Evolutionary conservation across 768 basidiomycete species (phyloP).

Genomic region (Suillus subluteus): DNA sequence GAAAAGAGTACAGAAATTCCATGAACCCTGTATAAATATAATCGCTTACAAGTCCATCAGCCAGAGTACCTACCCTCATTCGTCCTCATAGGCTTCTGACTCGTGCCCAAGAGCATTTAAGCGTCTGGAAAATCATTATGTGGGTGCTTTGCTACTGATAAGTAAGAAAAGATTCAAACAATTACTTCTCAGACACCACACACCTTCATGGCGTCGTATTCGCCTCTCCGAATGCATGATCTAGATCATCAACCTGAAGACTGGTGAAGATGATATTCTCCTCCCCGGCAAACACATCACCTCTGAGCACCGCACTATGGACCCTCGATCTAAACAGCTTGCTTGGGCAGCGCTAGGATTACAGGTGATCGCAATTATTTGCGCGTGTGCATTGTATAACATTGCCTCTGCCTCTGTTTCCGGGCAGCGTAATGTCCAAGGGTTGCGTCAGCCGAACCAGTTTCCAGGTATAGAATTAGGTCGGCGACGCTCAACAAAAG

Average conservation of each 20-base stretch:
- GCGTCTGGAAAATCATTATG: not conserved
- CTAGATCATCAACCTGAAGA: constrained; percentile 2
- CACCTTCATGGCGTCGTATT: not conserved
- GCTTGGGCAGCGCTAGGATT: not conserved
- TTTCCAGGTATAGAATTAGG: not conserved
- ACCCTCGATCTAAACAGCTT: not conserved
- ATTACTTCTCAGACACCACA: not conserved
- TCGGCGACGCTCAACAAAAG: not conserved
- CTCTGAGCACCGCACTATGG: not conserved
- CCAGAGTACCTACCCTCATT: not conserved
- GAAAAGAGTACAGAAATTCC: no score
- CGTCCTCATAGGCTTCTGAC: not conserved
- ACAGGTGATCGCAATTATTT: not conserved
- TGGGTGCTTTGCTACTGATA: not conserved
- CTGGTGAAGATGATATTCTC: not conserved
- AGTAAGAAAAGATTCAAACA: not conserved
- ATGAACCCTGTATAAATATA: no score
- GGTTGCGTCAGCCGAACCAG: constrained; percentile 1
- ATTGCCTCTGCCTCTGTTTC: not conserved
- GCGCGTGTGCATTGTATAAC: not conserved
- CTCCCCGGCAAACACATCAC: not conserved
- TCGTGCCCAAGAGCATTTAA: not conserved
- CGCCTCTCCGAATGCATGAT: not conserved
- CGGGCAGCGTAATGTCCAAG: not conserved
- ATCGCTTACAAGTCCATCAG: no score